Base-by-base conservation (phyloP, 2,329 filamentous ascomycete genomes). In the Aspergillus phoenicis region DNA sequence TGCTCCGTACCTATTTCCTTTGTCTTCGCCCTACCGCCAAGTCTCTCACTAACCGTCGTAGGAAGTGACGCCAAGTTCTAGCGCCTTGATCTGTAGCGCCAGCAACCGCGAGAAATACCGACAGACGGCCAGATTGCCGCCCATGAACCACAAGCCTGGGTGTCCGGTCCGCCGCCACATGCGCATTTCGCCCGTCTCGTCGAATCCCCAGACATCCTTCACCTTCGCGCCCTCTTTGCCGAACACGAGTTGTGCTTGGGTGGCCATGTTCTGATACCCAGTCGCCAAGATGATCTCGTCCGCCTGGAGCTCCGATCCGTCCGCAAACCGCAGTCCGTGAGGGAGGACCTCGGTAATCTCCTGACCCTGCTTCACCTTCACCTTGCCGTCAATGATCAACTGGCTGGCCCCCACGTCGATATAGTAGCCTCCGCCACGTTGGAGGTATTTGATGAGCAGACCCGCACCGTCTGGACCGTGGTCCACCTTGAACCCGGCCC, bases 371-470 rank as follows among this genome's bases (percentile, higher is more conserved):
- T 87, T 88, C 38, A 91, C 78, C 67, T 85, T 85, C 71, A 91
- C 84, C 70, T 85, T 86, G 0, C 87, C 87, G 11, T 88, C 84
- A 2, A 80, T 79, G 60, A 91, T 88, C 24, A 90, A 79, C 67
- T 84, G 75, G 0, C 84, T 85, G 0, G 83, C 85, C 0, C 89
- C 89, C 1, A 89, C 87, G 62, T 91, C 86, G 63, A 90, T 88
- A 73, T 90, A 90, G 70, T 90, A 90, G 0, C 88, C 88, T 0
- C 89, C 88, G 1, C 87, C 87, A 2, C 85, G 82, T 65, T 87
- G 85, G 63, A 88, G 81, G 68, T 89, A 90, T 71, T 89, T 89
- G 56, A 84, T 73, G 59, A 85, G 80, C 1, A 89, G 77, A 0
- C 88, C 87, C 0, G 82, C 77, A 0, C 78, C 82, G 57, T 87